Percentiles rank a stretch among this genome's conserved stretches.
Evolutionary conservation across 1,284 basidiomycete genomes (phyloP).

Genomic region (Boletellus sp.): DNA sequence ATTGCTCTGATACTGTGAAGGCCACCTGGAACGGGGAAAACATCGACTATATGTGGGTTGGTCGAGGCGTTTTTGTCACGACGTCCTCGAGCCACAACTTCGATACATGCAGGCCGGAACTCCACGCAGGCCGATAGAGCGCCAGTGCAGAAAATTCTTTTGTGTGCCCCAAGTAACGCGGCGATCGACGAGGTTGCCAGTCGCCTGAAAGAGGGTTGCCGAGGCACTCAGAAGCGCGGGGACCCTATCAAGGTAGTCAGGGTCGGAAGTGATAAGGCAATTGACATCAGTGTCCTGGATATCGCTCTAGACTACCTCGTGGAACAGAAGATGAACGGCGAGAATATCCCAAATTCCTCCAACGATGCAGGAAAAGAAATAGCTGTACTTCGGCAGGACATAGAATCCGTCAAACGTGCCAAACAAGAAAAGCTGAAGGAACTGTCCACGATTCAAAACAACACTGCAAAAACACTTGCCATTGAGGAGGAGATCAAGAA

Average conservation of each 20-base stretch:
- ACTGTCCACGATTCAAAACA: slow-evolving; percentile 49
- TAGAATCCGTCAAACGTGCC: slow-evolving; percentile 63
- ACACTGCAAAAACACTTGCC: slow-evolving; percentile 43
- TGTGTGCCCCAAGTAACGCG: slow-evolving; percentile 98
- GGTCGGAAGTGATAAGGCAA: slow-evolving; percentile 76
- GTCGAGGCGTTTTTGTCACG: slow-evolving; percentile 79
- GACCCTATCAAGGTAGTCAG: slow-evolving; percentile 81
- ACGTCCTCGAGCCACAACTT: slow-evolving; percentile 47
- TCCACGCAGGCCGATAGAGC: slow-evolving; percentile 45
- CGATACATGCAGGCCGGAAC: slow-evolving; percentile 46
- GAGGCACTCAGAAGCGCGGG: slow-evolving; percentile 53
- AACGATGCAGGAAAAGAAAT: slow-evolving; percentile 59
- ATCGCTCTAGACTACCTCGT: slow-evolving; percentile 86
- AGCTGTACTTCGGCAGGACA: slow-evolving; percentile 57
- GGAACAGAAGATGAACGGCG: slow-evolving; percentile 66
- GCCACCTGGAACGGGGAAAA: slow-evolving; percentile 98
- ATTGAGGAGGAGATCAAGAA: slow-evolving; percentile 68
- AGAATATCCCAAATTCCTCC: slow-evolving; percentile 38
- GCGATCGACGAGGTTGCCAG: slow-evolving; percentile 96
- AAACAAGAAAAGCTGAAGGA: slow-evolving; percentile 67
- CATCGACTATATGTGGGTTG: slow-evolving; percentile 96
- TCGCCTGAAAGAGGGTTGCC: slow-evolving; percentile 79
- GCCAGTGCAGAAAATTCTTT: slow-evolving; percentile 72
- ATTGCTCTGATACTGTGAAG: slow-evolving; percentile 30
- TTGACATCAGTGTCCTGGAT: slow-evolving; percentile 83